Base-by-base conservation (phyloP, 192 early-diverging fungal genomes). In the Tieghemiomyces parasiticus region DNA sequence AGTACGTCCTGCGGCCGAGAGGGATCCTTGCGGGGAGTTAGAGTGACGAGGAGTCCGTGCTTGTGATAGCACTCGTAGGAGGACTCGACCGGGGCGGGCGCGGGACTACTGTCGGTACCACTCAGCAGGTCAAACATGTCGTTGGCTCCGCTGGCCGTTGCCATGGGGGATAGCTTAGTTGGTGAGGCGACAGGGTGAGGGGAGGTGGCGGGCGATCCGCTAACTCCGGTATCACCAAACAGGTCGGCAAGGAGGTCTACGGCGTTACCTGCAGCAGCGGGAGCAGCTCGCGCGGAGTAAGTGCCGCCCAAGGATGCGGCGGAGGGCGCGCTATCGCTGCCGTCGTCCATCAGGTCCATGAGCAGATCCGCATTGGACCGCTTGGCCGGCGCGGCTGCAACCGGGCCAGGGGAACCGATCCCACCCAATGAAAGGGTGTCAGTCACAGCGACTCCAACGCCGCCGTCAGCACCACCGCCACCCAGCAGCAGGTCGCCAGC, bases 31-130 rank as follows among this genome's bases (percentile, higher is more conserved):
- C 78, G 78, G 28, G 91, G 90, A 22, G 70, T 71, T 38, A 99
- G 71, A 14, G 79, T 78, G 45, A 99, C 78, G 10, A 65, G 65
- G 33, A 97, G 64, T 0, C 91, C 90, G 64, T 92, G 77, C 65
- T 87, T 82, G 51, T 78, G 75, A 68, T 93, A 95, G 1, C 82
- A 82, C 20, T 78, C 74, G 61, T 82, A 80, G 28, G 61, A 61
- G 24, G 33, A 60, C 54, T 61, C 64, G 26, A 42, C 13, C 9
- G 20, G 44, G 35, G 66, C 14, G 16, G 35, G 28, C 44, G 55
- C 22, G 6, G 22, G 8, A 20, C 51, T 32, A 38, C 30, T 19
- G 20, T 32, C 32, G 24, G 38, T 47, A 28, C 69, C 60, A 14
- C 54, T 31, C 16, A 72, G 45, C 26, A 72, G 35, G 54, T 66